A percentile compares a stretch with the other conserved stretches of the same genome.
Conservation (phyloP, 1,284 basidiomycete species). For the Marasmius sp. region DNA sequence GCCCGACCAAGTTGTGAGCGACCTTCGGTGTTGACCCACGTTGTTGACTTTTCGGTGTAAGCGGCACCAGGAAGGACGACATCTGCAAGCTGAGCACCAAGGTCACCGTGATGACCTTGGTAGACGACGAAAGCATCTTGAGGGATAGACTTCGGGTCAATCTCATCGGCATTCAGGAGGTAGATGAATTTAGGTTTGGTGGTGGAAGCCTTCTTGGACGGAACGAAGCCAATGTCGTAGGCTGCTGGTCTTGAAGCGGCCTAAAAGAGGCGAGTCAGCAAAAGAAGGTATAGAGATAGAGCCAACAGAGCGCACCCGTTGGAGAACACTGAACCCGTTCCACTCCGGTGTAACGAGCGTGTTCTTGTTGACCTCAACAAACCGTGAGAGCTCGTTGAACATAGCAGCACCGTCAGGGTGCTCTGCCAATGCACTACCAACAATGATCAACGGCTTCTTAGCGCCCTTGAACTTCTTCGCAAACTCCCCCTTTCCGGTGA, state of each 20-base stretch:
- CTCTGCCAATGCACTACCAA: constrained; percentile 87
- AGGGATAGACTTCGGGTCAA: constrained; percentile 90
- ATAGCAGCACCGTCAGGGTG: constrained; percentile 85
- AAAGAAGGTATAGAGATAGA: constrained; percentile 1
- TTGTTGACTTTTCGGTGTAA: constrained; percentile 94
- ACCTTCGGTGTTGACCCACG: constrained; percentile 98
- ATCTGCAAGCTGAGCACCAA: constrained; percentile 95
- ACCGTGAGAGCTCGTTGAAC: constrained; percentile 79
- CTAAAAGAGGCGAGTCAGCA: constrained; percentile 31
- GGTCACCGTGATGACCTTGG: constrained; percentile 98
- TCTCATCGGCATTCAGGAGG: constrained; percentile 94
- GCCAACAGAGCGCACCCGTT: constrained; percentile 64
- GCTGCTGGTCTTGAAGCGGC: constrained; percentile 91
- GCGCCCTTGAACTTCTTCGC: constrained; percentile 88
- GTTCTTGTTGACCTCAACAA: constrained; percentile 77
- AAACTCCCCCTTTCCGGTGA: constrained; percentile 78
- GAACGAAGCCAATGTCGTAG: constrained; percentile 92
- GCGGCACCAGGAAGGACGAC: constrained; percentile 92
- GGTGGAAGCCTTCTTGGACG: constrained; percentile 74
- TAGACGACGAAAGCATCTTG: constrained; percentile 97
- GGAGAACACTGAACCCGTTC: constrained; percentile 94
- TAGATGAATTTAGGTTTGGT: constrained; percentile 95
- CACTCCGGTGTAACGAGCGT: constrained; percentile 86
- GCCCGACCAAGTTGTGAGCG: constrained; percentile 89
- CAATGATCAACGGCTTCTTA: constrained; percentile 92